Conservation (phyloP, 495 filamentous ascomycete species). For the Rhizodiscina lignyota region DNA sequence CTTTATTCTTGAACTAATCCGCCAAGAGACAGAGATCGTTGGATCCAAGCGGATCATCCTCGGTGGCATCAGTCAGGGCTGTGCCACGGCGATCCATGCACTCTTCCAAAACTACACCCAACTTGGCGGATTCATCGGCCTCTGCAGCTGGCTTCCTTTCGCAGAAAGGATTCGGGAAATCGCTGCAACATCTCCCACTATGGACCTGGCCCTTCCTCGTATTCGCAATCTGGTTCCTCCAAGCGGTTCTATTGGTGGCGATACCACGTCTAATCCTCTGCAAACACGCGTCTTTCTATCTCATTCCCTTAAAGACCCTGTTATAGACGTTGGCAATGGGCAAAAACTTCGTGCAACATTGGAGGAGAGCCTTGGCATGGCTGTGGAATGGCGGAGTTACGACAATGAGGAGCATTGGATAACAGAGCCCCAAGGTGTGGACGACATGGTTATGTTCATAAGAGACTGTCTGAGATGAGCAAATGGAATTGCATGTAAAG, state of each 20-base stretch:
- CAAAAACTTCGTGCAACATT: constrained; percentile 3
- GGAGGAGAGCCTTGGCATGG: constrained; percentile 6
- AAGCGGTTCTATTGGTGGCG: background rate
- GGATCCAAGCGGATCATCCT: constrained; percentile 7
- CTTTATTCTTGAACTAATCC: constrained; percentile 2
- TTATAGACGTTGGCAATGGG: constrained; percentile 9
- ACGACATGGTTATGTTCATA: constrained; percentile 9
- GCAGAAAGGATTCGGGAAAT: constrained; percentile 2
- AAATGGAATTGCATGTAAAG: no score
- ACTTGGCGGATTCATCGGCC: constrained; percentile 13
- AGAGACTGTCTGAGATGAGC: no score
- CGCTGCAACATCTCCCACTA: background rate
- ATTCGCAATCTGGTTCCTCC: background rate
- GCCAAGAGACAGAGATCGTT: constrained; percentile 7
- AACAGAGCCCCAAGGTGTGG: constrained; percentile 11
- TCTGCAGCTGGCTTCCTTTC: constrained; percentile 12
- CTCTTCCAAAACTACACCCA: constrained; percentile 1
- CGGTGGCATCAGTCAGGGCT: constrained; percentile 15
- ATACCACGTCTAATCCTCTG: background rate
- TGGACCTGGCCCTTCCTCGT: background rate
- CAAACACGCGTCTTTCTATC: constrained; percentile 8
- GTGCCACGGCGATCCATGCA: constrained; percentile 10
- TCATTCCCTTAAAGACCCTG: constrained; percentile 10
- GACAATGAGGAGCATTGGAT: constrained; percentile 14
- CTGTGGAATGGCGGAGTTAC: constrained; percentile 7